Conservation (phyloP, 2,329 filamentous ascomycete genomes). For the Phialophora tarda region DNA sequence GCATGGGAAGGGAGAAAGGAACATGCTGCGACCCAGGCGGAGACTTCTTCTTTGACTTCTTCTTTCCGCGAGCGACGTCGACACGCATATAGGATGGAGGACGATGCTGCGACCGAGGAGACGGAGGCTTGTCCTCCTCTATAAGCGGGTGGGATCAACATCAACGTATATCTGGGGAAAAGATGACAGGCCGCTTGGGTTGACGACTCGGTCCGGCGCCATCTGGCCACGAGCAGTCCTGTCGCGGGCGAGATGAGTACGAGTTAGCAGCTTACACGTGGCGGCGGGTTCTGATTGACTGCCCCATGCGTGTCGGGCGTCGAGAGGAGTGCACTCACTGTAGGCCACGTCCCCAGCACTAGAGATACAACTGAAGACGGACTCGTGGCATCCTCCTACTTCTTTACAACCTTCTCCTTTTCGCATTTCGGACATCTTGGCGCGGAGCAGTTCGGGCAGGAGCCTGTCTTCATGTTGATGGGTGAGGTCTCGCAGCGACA, state of each 20-base stretch:
- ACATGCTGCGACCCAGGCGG: neutral
- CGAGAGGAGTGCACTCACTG: neutral
- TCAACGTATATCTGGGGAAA: neutral
- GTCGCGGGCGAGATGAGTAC: neutral
- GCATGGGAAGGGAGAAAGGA: neutral
- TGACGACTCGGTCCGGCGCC: neutral
- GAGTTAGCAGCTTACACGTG: neutral
- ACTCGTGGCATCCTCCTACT: neutral
- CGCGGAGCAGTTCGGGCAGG: neutral
- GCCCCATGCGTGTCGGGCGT: neutral
- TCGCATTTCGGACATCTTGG: conserved; percentile 2
- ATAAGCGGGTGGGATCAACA: neutral
- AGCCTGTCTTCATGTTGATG: conserved; percentile 1
- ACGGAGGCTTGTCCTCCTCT: neutral
- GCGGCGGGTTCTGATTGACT: neutral
- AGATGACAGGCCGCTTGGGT: neutral
- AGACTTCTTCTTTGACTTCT: neutral
- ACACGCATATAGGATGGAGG: neutral
- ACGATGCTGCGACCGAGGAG: neutral
- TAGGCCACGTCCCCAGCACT: neutral
- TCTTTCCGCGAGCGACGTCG: neutral
- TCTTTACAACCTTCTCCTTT: conserved; percentile 1
- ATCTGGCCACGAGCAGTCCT: neutral
- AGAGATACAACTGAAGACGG: neutral
- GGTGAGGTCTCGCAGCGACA: conserved; percentile 4